Evolutionary conservation across 306 rosid species (phyloP), one percentile per base, ranked within the genome.

Genomic region (Amphicarpaea edgeworthii): DNA sequence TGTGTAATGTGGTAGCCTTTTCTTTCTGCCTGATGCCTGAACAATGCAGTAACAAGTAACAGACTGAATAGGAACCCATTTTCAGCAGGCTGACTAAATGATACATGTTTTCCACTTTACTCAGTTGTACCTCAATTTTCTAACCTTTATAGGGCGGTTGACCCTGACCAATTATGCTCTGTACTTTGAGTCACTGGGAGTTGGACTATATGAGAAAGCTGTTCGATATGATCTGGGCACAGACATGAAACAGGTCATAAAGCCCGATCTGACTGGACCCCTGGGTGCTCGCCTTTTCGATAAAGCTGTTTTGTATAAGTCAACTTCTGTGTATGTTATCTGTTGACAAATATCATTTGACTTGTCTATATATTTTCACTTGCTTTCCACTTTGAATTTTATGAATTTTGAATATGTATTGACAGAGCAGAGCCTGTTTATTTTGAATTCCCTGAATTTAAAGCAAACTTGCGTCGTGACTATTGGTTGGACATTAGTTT

Each of bases 271-370:
- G 79, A 95, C 97, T 26, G 97, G 99, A 58, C 97, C 99, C 21
- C 85, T 90, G 78, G 97, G 99, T 73, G 91, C 99, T 83, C 93
- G 99, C 71, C 90, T 92, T 80, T 95, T 95, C 54, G 97, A 92
- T 88, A 92, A 92, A 86, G 99, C 97, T 68, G 94, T 95, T 80
- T 86, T 90, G 96, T 92, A 89, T 82, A 92, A 89, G 77, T 95
- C 99, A 77, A 87, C 86, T 63, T 81, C 92, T 76, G 69, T 88
- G 97, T 95, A 90, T 30, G 97, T 86, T 59, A 83, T 75, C 77
- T 63, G 79, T 75, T 67, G 64, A 60, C 30, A 40, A 79, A 71
- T 61, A 46, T 55, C 12, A 55, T 40, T 9, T 40, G 62, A 55
- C 57, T 69, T 60, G 12, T 54, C 30, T 66, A 42, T 61, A 42